Percentiles rank a stretch among this genome's conserved stretches.
These are phyloP conservation scores for Saprolegnia diclina DNA, from an alignment of 352 stramenopile genomes.

Conservation along the genomic window DNA sequence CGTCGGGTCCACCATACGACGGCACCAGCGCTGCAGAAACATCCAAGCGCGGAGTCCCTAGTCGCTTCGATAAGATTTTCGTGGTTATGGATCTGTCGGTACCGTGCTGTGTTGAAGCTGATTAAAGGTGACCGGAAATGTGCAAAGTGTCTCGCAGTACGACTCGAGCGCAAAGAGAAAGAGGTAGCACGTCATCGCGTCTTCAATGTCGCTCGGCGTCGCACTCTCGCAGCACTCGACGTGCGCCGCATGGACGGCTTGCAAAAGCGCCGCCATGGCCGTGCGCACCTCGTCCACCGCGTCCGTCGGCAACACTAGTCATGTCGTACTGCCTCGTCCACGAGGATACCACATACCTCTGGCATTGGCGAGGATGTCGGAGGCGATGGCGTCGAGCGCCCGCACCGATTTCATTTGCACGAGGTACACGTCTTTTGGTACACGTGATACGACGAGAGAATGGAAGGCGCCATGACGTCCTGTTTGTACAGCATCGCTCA, in stretches of 20 bases:
- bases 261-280: constrained; percentile 51
- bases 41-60: neutral
- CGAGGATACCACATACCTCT: constrained; percentile 30
- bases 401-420: constrained; percentile 53
- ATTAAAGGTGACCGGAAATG: constrained; percentile 61
- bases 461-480: constrained; percentile 68
- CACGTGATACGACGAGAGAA: constrained; percentile 64
- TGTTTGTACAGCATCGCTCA: constrained; percentile 71
- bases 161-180: constrained; percentile 82
- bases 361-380: constrained; percentile 46
- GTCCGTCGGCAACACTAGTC: constrained; percentile 37
- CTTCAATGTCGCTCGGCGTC: constrained; percentile 63
- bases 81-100: constrained; percentile 15
- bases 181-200: constrained; percentile 70
- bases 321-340: constrained; percentile 47
- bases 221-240: constrained; percentile 48
- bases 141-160: constrained; percentile 65
- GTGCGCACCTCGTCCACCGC: constrained; percentile 57
- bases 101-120: constrained; percentile 42
- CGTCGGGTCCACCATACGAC: neutral
- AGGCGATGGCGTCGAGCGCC: constrained; percentile 60
- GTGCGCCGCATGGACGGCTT: constrained; percentile 41
- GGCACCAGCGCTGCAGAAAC: neutral
- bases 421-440: constrained; percentile 77
- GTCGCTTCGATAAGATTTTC: constrained; percentile 31